Percentiles rank a stretch among this genome's conserved stretches.
Evolutionary conservation across 2,329 filamentous ascomycete genomes (phyloP).

Genomic region (Metarhizium album): DNA sequence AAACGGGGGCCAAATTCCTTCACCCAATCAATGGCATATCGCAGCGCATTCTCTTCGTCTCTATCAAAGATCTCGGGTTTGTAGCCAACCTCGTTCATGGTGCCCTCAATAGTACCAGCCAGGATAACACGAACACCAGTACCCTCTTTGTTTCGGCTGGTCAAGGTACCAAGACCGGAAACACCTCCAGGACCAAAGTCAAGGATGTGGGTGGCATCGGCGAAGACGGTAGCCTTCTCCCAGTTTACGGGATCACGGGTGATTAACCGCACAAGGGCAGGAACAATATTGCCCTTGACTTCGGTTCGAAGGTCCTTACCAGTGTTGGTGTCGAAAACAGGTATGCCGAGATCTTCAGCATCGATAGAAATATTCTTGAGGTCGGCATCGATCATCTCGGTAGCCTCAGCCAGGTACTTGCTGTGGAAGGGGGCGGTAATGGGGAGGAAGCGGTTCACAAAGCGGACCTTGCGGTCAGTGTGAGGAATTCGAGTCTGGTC

Average conservation of each 20-base stretch:
- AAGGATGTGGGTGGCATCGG: conserved; percentile 81
- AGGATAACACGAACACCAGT: conserved; percentile 95
- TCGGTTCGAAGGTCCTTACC: conserved; percentile 71
- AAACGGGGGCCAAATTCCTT: conserved; percentile 92
- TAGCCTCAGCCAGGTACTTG: conserved; percentile 77
- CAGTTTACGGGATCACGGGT: conserved; percentile 90
- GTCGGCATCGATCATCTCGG: conserved; percentile 74
- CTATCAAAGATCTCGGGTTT: conserved; percentile 97
- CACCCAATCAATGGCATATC: conserved; percentile 94
- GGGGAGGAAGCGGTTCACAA: conserved; percentile 91
- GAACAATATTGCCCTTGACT: conserved; percentile 69
- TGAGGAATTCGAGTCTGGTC: conserved; percentile 92
- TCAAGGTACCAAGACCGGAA: conserved; percentile 88
- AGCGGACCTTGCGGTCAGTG: conserved; percentile 92
- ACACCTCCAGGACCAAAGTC: conserved; percentile 97
- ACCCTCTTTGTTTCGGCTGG: conserved; percentile 98
- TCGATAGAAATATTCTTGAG: conserved; percentile 73
- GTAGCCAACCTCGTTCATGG: conserved; percentile 85
- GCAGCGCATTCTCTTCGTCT: conserved; percentile 87
- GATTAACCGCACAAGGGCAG: conserved; percentile 80
- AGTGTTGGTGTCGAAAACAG: conserved; percentile 83
- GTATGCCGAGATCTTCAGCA: conserved; percentile 62
- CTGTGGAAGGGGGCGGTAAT: conserved; percentile 99
- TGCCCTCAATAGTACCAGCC: conserved; percentile 84
- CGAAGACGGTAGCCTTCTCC: conserved; percentile 90